Base-by-base conservation (phyloP, 164 flowering plant genomes). In the Tinospora cordifolia region DNA sequence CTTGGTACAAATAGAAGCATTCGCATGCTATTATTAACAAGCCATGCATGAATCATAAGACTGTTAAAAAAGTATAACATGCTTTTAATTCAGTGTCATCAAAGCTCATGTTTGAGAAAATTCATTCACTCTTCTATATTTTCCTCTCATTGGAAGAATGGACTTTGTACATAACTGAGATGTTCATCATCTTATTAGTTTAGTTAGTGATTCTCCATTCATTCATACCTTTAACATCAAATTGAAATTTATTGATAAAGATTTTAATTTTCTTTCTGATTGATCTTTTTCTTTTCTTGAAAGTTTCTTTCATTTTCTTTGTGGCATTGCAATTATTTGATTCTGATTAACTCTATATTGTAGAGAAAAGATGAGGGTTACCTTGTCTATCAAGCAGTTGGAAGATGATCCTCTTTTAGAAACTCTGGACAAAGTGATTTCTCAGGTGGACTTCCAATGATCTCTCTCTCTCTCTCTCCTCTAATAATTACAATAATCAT, bases 331-430 rank as follows among this genome's bases (percentile, higher is more conserved):
- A 60, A 63, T 24, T 22, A 15, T 66, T 66, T 66, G 62, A 27
- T 9, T 64, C 59, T 70, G 54, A 62, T 63, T 40, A 26, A 49
- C 44, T 62, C 44, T 44, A 59, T n/a, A 30, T 41, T 85, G 79
- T 85, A 93, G 97, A 74, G 83, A 74, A 71, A 90, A 84, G 75
- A 73, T 82, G n/a, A 85, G 96, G 78, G 81, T 93, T 73, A 80
- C 83, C 22, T 77, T 93, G 79, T 93, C 98, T 25, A 89, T 93
- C 70, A 93, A 84, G 75, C 97, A 90, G 77, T 73, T 93, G 75
- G 91, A 91, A 81, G 96, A 87, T 74, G 97, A 93, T 82, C 98
- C 98, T 57, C 85, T 93, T 64, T 69, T 91, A 17, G 97, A 90
- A 80, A 91, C 97, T 19, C 74, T 91, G 79, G 97, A 93, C 74